Base-by-base conservation (phyloP, 1,139 yeast species). In the Blastobotrys indianensis region DNA sequence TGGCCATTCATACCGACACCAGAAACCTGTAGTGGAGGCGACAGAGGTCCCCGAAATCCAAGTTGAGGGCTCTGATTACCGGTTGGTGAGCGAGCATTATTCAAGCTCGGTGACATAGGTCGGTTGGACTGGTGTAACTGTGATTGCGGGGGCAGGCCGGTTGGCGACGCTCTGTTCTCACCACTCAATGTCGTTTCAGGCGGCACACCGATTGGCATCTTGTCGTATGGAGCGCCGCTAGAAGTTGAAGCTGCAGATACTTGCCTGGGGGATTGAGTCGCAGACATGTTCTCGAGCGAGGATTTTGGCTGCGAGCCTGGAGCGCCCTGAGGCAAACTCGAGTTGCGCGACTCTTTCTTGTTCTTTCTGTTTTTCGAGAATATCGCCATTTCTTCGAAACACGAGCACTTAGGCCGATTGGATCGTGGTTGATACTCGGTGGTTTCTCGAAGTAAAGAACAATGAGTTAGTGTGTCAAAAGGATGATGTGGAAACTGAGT, bases 311-410 rank as follows among this genome's bases (percentile, higher is more conserved):
- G 11, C 10, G 34, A 25, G 15, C 37, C 33, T 11, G 30, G 30
- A 20, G 43, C 34, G 37, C 46, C 46, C 32, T 45, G 46, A 1
- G 50, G 54, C 34, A 51, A 45, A 13, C 51, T 53, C 31, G 61
- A 57, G 49, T 53, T 52, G 16, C 60, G 50, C 16, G 58, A 37
- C 41, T 56, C 60, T 50, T 58, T 58, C 44, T 57, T 58, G 39
- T 51, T 54, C 44, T 56, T 55, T 37, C 55, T 54, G 49, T 56
- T 55, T 37, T 52, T 54, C 36, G 49, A 44, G 37, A 58, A 53
- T 41, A 58, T 58, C 17, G 61, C 61, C 62, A 58, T 58, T 8
- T 13, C n/a, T 13, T 20, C 25, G 25, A 20, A 20, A 20, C 25
- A 20, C 25, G 7, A 20, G 25, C 25, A 4, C 25, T 20, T 20